Evolutionary conservation across 2,329 filamentous ascomycete species (phyloP), one percentile per base, ranked within the genome.

Genomic region (Magnaporthales sp.): DNA sequence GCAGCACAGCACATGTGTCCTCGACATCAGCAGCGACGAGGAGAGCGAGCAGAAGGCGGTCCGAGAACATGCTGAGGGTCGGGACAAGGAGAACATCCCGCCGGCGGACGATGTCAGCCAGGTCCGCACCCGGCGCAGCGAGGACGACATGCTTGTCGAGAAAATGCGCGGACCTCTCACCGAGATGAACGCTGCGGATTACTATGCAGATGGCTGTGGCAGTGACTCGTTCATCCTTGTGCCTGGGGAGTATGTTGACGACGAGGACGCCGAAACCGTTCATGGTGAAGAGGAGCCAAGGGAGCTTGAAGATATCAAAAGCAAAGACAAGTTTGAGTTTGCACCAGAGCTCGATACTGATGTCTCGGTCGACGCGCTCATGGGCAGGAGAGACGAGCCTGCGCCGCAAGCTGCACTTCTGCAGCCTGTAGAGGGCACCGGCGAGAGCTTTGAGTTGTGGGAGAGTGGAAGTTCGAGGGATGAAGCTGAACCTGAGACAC

Each of bases 11-110:
- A 94, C 94, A 8, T 89, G 90, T 70, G 88, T 90, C 0, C 84
- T 98, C 3, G 94, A 98, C 75, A 92, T 98, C 73, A 92, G 88
- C 71, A 93, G 92, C 26, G 93, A 97, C 72, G 93, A 97, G 75
- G 91, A 93, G 77, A 84, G 79, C 30, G 83, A 85, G 73, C 82
- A 80, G 64, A 85, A 85, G 73, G 78, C 83, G 60, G 79, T 73
- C 64, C 78, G 77, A 70, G 84, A 82, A 74, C 75, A 81, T 71
- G 81, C 82, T 32, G 85, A 91, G 70, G 84, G 86, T 62, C 83
- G 87, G 32, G 91, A 92, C 73, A 99, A 99, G 82, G 94, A 99
- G 80, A 99, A 99, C 74, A 87, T 97, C 22, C 91, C 94, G 4
- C 94, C 94, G 1, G 75, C 79, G 2, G 85, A 86, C 66, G 88